phyloP scores from a whole-genome alignment of 176 grass and related monocot species.

The Melocanna baccifera region DNA sequence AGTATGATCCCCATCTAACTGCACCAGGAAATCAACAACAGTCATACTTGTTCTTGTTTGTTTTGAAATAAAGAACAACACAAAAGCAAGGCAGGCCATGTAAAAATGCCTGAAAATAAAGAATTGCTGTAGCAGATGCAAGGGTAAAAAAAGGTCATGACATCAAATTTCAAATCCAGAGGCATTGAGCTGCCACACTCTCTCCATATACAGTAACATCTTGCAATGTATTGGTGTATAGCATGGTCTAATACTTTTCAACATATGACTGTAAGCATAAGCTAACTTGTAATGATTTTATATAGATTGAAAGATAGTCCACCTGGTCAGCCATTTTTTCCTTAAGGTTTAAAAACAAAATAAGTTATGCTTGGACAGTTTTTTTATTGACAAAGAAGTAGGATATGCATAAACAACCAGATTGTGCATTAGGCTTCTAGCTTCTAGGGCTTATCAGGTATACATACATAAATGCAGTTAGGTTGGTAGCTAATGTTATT shows the following conservation, averaged over 20 bases:
- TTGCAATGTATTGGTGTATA: neutral
- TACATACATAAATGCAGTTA: slow-evolving; percentile 10
- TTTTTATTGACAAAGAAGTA: neutral
- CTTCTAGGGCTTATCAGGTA: neutral
- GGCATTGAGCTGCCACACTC: neutral
- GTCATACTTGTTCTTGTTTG: neutral
- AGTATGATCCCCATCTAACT: neutral
- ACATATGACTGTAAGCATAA: neutral
- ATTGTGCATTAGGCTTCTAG: neutral
- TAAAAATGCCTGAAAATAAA: neutral
- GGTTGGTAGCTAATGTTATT: slow-evolving; percentile 20
- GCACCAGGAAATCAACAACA: neutral
- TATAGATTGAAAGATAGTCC: neutral
- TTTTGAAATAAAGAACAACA: neutral
- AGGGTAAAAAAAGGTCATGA: neutral
- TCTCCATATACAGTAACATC: neutral
- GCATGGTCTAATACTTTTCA: neutral
- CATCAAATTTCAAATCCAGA: neutral
- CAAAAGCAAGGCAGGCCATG: neutral
- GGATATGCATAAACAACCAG: neutral
- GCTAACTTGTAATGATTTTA: neutral
- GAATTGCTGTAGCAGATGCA: neutral
- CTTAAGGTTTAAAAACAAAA: neutral
- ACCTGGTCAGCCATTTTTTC: neutral
- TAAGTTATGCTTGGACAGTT: neutral